Evolutionary conservation across 1,284 basidiomycete genomes (phyloP), one percentile per base, ranked within the genome.

Genomic region (Cryptococcus wingfieldii): DNA sequence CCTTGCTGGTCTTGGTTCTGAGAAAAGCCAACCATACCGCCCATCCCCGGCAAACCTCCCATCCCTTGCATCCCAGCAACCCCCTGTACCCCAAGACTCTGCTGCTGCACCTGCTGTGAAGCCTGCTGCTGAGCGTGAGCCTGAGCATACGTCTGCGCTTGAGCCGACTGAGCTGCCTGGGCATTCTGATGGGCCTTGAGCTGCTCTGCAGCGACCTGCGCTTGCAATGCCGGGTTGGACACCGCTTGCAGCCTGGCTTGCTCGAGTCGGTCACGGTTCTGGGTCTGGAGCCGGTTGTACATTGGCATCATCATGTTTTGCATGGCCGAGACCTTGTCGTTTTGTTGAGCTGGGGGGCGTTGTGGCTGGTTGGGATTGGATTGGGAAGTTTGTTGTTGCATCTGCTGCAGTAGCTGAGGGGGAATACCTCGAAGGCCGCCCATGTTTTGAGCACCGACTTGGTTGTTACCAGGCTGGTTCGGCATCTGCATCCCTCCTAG

Each of bases 251-350:
- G 44, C 42, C 58, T 27, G 38, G 53, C 54, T 39, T 60, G 58
- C 47, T 60, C 54, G 37, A 56, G 31, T 23, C 55, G 48, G 9
- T 54, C 54, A 16, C 48, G 44, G 45, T 60, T 60, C 37, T 60
- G 59, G 16, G 50, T 55, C 53, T 60, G 59, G 27, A 60, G 37
- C 14, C 55, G 50, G 28, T 60, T 60, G 38, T 54, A 60, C 49
- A 57, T 51, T 7, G 59, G 59, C 45, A 60, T 42, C 54, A 60
- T 60, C 16, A 60, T 57, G 38, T 60, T 56, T 41, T 60, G 59
- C 25, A 60, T 28, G 18, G 50, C 43, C 16, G 54, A 54, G 19
- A 55, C 50, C 13, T 55, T 46, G 23, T 34, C 38, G 14, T 28
- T n/a, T 28, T 25, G 45, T 6, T 53, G 37, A 28, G 47, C 48